A percentile compares a stretch with the other conserved stretches of the same genome.
Conservation (phyloP, 2,329 filamentous ascomycete species). For the Exutisphaerella laricina region DNA sequence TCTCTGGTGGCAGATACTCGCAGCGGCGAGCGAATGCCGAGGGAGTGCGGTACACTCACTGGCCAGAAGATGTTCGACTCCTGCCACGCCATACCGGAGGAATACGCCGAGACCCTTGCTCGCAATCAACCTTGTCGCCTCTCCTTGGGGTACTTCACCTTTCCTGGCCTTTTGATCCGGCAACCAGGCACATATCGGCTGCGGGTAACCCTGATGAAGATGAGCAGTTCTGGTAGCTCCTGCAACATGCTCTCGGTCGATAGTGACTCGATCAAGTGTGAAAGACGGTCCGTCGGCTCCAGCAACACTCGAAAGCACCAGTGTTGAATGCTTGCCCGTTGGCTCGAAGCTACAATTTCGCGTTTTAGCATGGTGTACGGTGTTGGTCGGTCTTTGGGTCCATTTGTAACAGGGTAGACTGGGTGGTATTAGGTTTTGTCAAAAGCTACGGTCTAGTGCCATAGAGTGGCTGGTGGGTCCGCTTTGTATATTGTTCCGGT, state of each 20-base stretch:
- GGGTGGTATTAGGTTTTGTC: too few relatives aligned
- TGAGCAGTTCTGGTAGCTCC: slow-evolving; percentile 20
- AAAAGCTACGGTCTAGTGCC: too few relatives aligned
- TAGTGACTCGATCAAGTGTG: slow-evolving; percentile 30
- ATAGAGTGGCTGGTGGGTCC: too few relatives aligned
- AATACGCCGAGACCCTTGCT: slow-evolving; percentile 24
- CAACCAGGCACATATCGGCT: slow-evolving; percentile 30
- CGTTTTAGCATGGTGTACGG: too few relatives aligned
- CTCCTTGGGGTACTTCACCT: slow-evolving; percentile 30
- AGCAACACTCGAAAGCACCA: slow-evolving; percentile 15
- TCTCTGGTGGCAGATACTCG: slow-evolving; percentile 28
- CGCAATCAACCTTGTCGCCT: slow-evolving; percentile 27
- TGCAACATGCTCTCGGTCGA: slow-evolving; percentile 25
- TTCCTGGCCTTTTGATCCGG: slow-evolving; percentile 29
- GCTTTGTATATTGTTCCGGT: too few relatives aligned
- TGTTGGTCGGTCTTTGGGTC: too few relatives aligned
- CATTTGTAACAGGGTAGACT: too few relatives aligned
- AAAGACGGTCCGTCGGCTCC: slow-evolving; percentile 18
- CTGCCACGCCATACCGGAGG: slow-evolving; percentile 27
- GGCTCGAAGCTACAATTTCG: too few relatives aligned
- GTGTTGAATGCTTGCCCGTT: too few relatives aligned
- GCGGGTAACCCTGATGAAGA: slow-evolving; percentile 29
- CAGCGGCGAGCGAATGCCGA: slow-evolving; percentile 25
- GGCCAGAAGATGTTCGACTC: slow-evolving; percentile 33
- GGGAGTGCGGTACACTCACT: slow-evolving; percentile 28